Evolutionary conservation across 176 grass and related monocot genomes (phyloP), one percentile per base, ranked within the genome.

Genomic region (Musa acuminata): DNA sequence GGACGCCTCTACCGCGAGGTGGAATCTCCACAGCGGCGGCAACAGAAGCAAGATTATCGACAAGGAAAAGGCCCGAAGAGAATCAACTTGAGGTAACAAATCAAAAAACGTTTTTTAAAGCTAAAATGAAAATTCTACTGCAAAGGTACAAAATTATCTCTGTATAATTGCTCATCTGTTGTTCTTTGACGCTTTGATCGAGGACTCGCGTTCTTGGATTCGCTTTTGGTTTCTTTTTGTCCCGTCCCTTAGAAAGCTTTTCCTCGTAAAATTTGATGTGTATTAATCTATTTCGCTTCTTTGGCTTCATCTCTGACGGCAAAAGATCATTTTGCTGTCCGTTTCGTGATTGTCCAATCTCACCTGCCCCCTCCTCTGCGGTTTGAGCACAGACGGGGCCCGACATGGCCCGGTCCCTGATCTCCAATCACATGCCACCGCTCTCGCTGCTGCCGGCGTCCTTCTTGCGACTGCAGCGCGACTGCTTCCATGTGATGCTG

Each of bases 91-190:
- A 64, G 43, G 49, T 76, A 76, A 76, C 29, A 16, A 23, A 5
- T 43, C 35, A 51, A 64, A 51, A 62, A 17, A 12, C 5, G 1
- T 8, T 13, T 8, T 26, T 53, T 73, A 55, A 27, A 27, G 51
- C 51, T 16, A 73, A 55, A 54, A 49, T 55, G 13, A 55, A 24
- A 49, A 74, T 74, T 55, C 8, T 73, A 16, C 22, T 57, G 52
- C 13, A 4, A 5, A 27, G 11, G 72, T 55, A 55, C 51, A 57
- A 74, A 29, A 27, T 55, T 74, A 19, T 52, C 52, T 55, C 23
- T 74, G 53, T 74, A 74, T 74, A 74, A 55, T 26, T 74, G 7
- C 52, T 55, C 52, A 35, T 74, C 72, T 55, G 26, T 20, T 35
- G 23, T 74, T 74, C 5, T 53, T 25, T 24, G 29, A 19, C 11